Evolutionary conservation across 164 flowering plant species (phyloP), one percentile per base, ranked within the genome.

Genomic region (Sedum album): DNA sequence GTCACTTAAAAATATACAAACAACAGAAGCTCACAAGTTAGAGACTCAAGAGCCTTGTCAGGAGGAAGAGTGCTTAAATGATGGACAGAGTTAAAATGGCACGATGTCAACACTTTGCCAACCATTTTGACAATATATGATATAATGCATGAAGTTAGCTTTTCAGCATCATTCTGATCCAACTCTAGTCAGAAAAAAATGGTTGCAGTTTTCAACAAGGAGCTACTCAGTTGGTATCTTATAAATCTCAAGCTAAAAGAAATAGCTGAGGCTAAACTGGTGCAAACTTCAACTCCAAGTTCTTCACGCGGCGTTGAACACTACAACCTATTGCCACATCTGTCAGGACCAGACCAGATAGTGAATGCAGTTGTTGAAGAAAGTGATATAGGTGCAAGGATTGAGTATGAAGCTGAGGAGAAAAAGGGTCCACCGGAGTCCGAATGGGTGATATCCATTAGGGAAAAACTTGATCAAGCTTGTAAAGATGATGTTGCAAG

Each of bases 191-290:
- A 11, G 42, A 13, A 63, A 70, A 75, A 85, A 75, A 85, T 87
- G 88, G 91, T 83, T 13, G 91, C 89, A 67, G 89, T 87, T 13
- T 85, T 75, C 83, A 85, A 85, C 86, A 82, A 82, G 67, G 88
- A 87, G 71, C 80, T 87, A 31, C 72, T 87, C 77, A 84, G 88
- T 48, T 87, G 89, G 92, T 84, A 87, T 69, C 82, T 87, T 17
- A 80, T 87, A 70, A 84, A 88, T 25, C 79, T 87, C 68, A 87
- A 87, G 66, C 89, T 87, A 77, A 77, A 79, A 64, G 85, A 85
- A 81, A 81, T 84, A 2, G 78, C 83, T 0, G 89, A 76, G 62
- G 73, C 85, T 51, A 81, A 79, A 2, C n/a, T 73, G 7, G 75
- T 65, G 51, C 11, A 18, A 57, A 41, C 33, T 5, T 65, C 65